These are phyloP conservation scores for Globisporangium okanoganense DNA, from an alignment of 352 stramenopile species.

Conservation along the genomic window DNA sequence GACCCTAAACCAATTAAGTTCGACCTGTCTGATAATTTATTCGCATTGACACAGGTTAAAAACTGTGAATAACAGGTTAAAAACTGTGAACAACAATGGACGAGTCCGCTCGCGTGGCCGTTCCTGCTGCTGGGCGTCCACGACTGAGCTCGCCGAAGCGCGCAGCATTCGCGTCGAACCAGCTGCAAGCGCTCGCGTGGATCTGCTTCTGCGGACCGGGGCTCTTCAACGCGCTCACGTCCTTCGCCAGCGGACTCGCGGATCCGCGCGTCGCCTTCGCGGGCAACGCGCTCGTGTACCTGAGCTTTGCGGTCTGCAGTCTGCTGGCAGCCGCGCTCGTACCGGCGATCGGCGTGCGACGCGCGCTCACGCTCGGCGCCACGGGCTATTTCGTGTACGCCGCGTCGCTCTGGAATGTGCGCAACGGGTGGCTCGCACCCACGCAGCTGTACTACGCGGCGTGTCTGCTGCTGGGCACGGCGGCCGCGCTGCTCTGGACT, in stretches of 20 bases:
- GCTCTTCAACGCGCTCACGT: conserved; percentile 52
- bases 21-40: no score
- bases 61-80: no score
- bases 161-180: conserved; percentile 1
- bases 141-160: no score
- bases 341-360: conserved; percentile 38
- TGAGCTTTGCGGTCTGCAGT: conserved; percentile 54
- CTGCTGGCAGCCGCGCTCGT: conserved; percentile 40
- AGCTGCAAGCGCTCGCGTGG: conserved; percentile 34
- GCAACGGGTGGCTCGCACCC: conserved; percentile 8
- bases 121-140: no score
- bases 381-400: conserved; percentile 59
- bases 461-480: conserved; percentile 43
- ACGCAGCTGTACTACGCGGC: conserved; percentile 16
- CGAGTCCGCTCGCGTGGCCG: no score
- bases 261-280: conserved; percentile 35
- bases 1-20: no score
- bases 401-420: conserved; percentile 43
- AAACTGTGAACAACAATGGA: no score
- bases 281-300: conserved; percentile 48
- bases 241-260: conserved; percentile 35
- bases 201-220: conserved; percentile 54
- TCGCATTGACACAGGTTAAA: no score
- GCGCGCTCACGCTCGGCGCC: conserved; percentile 46
- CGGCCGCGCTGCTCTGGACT: conserved; percentile 73